These are phyloP conservation scores for Lathyrus aphaca DNA, from an alignment of 306 rosid species.

Conservation along the genomic window DNA sequence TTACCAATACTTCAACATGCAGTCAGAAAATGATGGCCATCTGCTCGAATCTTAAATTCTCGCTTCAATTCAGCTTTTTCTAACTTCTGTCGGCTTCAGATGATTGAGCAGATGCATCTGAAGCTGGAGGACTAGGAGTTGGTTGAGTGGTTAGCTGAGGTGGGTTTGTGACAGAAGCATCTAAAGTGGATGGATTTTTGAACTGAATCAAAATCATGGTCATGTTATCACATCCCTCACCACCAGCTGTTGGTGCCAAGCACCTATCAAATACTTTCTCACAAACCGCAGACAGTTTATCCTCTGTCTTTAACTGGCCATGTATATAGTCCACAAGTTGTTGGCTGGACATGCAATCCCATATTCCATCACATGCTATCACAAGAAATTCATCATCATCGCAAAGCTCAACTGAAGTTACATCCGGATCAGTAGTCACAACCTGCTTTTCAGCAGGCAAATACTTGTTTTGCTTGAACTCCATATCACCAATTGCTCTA, in stretches of 20 bases:
- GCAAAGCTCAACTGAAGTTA: slow-evolving; percentile 76
- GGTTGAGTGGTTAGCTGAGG: slow-evolving; percentile 50
- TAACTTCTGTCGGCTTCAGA: slow-evolving; percentile 41
- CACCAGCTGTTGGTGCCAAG: slow-evolving; percentile 90
- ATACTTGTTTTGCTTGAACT: slow-evolving; percentile 82
- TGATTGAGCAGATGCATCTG: slow-evolving; percentile 43
- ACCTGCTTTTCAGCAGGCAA: slow-evolving; percentile 88
- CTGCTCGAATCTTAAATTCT: slow-evolving; percentile 26
- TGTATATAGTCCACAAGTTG: slow-evolving; percentile 80
- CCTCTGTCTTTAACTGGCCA: slow-evolving; percentile 68
- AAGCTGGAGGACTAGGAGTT: slow-evolving; percentile 38
- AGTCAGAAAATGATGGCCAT: slow-evolving; percentile 2
- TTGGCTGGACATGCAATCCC: slow-evolving; percentile 99
- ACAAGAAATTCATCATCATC: slow-evolving; percentile 91
- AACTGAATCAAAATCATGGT: slow-evolving; percentile 97
- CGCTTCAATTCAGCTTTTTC: slow-evolving; percentile 29
- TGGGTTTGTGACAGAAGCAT: slow-evolving; percentile 46
- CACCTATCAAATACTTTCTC: slow-evolving; percentile 92
- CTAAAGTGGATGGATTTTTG: slow-evolving; percentile 47
- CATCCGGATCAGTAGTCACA: slow-evolving; percentile 85
- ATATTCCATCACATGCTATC: slow-evolving; percentile 96
- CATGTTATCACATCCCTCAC: slow-evolving; percentile 98
- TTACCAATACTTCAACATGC: slow-evolving; percentile 31
- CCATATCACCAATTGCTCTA: slow-evolving; percentile 90
- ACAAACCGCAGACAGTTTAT: slow-evolving; percentile 71